phyloP scores from a whole-genome alignment of 352 stramenopile species.

The Phytophthora lateralis region DNA sequence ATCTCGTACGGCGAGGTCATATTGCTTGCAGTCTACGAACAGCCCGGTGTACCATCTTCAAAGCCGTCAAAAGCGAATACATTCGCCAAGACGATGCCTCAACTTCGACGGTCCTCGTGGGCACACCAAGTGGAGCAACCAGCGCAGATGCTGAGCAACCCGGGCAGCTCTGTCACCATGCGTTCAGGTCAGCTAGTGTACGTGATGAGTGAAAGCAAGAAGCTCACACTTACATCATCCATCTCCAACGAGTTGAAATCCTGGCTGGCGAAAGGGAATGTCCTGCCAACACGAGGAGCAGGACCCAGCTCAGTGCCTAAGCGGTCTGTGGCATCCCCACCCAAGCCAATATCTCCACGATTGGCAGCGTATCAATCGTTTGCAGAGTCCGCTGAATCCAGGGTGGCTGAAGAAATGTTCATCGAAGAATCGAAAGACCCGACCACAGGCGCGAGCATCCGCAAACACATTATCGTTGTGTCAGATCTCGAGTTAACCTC shows the following conservation, averaged over 20 bases:
- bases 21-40: slow-evolving; percentile 53
- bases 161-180: slow-evolving; percentile 51
- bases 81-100: slow-evolving; percentile 11
- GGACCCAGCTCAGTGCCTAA: slow-evolving; percentile 5
- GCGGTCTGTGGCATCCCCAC: neutral
- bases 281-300: slow-evolving; percentile 32
- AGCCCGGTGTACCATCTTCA: slow-evolving; percentile 1
- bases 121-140: slow-evolving; percentile 20
- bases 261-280: slow-evolving; percentile 52
- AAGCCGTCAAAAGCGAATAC: slow-evolving; percentile 1
- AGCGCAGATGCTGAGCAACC: slow-evolving; percentile 54
- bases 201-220: slow-evolving; percentile 72
- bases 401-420: slow-evolving; percentile 35
- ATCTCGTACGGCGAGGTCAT: slow-evolving; percentile 67
- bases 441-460: slow-evolving; percentile 27
- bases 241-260: slow-evolving; percentile 47
- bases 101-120: slow-evolving; percentile 28
- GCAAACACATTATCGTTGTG: slow-evolving; percentile 68
- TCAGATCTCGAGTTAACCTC: slow-evolving; percentile 50
- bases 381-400: slow-evolving; percentile 12
- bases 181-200: slow-evolving; percentile 58
- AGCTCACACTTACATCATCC: slow-evolving; percentile 49
- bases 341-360: slow-evolving; percentile 1
- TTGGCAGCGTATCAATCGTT: neutral
- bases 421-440: slow-evolving; percentile 43